Evolutionary conservation across 225 moss, liverwort and hornwort species (phyloP).

Genomic region (Climacium dendroides): DNA sequence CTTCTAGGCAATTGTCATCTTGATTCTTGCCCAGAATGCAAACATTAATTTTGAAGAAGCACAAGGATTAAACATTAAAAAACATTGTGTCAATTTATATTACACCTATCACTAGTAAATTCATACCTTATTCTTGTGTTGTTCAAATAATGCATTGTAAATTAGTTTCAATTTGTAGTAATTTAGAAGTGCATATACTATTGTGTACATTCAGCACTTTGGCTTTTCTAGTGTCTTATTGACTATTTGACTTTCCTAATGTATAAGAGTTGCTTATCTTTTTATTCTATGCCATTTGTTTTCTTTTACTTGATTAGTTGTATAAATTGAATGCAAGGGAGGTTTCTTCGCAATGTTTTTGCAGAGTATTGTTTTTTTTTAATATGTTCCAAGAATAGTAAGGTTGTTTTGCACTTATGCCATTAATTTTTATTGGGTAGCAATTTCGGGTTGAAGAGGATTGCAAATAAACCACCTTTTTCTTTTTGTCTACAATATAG

Average conservation of each 20-base stretch:
- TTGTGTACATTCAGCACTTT: not conserved
- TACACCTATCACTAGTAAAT: too few relatives aligned
- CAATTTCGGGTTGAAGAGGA: too few relatives aligned
- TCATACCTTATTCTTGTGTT: too few relatives aligned
- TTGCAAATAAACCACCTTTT: too few relatives aligned
- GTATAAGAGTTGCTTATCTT: not conserved
- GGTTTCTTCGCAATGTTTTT: not conserved
- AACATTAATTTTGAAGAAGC: too few relatives aligned
- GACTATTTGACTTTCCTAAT: not conserved
- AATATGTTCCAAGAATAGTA: not conserved
- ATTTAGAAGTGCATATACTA: not conserved
- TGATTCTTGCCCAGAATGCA: too few relatives aligned
- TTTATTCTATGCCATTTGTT: not conserved
- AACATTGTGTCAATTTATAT: too few relatives aligned
- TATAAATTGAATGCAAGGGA: not conserved
- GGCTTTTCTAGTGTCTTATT: not conserved
- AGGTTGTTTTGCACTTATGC: not conserved
- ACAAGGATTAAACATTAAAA: too few relatives aligned
- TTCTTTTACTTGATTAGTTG: not conserved
- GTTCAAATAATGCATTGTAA: too few relatives aligned
- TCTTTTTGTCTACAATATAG: too few relatives aligned
- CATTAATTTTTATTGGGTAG: too few relatives aligned
- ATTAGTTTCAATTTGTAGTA: not conserved
- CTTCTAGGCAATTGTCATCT: too few relatives aligned
- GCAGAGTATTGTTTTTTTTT: not conserved